Base-by-base conservation (phyloP, 2,329 filamentous ascomycete species). In the Tothia fuscella region DNA sequence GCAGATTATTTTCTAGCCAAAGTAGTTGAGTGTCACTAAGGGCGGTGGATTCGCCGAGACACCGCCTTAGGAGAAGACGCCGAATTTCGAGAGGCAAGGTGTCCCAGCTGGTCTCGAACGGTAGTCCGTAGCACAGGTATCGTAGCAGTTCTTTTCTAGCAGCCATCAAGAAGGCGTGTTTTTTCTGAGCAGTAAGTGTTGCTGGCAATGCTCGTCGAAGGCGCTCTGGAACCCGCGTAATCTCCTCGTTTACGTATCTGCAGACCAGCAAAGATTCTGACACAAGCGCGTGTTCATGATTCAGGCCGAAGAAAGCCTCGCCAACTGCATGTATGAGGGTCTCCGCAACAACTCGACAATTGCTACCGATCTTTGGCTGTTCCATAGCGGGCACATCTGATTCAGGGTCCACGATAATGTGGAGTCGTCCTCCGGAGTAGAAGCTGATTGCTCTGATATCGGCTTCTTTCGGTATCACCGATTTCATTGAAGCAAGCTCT, bases 41-140 rank as follows among this genome's bases (percentile, higher is more conserved):
- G 17, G 53, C 50, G 34, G 57, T 60, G 6, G 58, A 54, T 21
- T 61, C 56, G 5, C 68, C 68, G 16, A 65, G 51, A 44, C 65
- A 70, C 42, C 68, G 61, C 36, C 58, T 54, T 3, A 73, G 51
- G 16, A 73, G 55, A 5, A 66, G 50, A n/a, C 56, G 53, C 33
- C 71, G 60, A 42, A 72, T 62, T 6, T 63, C 56, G 13, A 59
- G 50, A 3, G 70, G 67, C 9, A 74, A 53, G 19, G 50, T 55
- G 28, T 74, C 70, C 71, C 71, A 74, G 22, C 70, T 58, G 7
- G 59, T 61, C 41, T 74, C 68, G 36, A 60, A 61, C 30, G 72
- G 61, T 22, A 70, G 61, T 0, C 68, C 68, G 19, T 74, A 52
- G 37, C 66, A 69, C 4, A 70, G 53, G 42, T 66, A 61, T 14